These are phyloP conservation scores for Scheffersomyces amazonensis DNA, from an alignment of 805 yeast genomes.

Conservation along the genomic window DNA sequence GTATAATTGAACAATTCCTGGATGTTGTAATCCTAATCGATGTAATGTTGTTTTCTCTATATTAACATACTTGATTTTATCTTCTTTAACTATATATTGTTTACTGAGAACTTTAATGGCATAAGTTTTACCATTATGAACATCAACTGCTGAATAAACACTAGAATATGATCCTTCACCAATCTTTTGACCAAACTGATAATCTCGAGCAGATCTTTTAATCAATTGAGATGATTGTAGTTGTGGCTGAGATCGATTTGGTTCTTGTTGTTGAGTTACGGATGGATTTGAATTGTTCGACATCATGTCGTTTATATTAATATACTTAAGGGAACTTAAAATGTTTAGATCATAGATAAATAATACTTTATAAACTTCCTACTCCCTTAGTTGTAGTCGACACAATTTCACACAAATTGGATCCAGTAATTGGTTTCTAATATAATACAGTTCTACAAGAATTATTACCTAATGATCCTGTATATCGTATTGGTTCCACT, in stretches of 20 bases:
- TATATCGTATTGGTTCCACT: too few species aligned
- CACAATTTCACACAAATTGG: too few species aligned
- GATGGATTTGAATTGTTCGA: not conserved
- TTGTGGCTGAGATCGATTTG: not conserved
- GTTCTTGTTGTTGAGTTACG: not conserved
- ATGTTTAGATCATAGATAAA: too few species aligned
- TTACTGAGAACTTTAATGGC: slow-evolving; percentile 92
- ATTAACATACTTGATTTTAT: slow-evolving; percentile 91
- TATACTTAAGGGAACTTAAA: too few species aligned
- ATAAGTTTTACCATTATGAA: slow-evolving; percentile 68
- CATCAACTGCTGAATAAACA: slow-evolving; percentile 82
- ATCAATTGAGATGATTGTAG: not conserved
- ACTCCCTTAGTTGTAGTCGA: too few species aligned
- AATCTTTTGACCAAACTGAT: slow-evolving; percentile 79
- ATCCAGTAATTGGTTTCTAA: too few species aligned
- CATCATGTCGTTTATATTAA: not conserved
- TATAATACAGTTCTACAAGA: too few species aligned
- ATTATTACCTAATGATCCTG: too few species aligned
- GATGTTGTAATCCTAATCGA: slow-evolving; percentile 80
- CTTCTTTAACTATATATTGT: slow-evolving; percentile 89
- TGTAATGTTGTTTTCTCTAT: slow-evolving; percentile 91
- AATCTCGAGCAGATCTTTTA: slow-evolving; percentile 71
- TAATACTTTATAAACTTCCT: too few species aligned
- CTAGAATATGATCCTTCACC: slow-evolving; percentile 98
- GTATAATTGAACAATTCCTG: slow-evolving; percentile 88